phyloP scores from a whole-genome alignment of 2,329 filamentous ascomycete genomes.

The Aspergillus carbonarius region DNA sequence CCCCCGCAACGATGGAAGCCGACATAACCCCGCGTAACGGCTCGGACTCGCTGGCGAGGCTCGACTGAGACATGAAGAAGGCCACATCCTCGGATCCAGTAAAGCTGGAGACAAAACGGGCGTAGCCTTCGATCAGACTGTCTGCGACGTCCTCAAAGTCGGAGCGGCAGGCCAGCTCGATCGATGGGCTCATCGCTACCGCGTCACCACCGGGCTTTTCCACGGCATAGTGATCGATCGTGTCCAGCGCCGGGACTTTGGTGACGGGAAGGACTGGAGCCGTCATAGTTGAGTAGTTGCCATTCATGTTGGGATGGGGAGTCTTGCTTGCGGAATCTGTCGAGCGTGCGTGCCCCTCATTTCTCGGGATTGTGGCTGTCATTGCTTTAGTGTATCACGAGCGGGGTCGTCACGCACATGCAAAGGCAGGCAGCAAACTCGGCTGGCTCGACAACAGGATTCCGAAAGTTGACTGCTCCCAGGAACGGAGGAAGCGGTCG shows the following conservation, averaged over 20 bases:
- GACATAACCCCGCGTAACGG: slow-evolving; percentile 9
- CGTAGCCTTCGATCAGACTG: slow-evolving; percentile 24
- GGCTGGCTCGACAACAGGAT: slow-evolving; percentile 12
- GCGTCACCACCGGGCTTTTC: slow-evolving; percentile 3
- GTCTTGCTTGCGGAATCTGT: neutral
- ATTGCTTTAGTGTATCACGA: slow-evolving; percentile 18
- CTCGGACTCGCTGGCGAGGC: slow-evolving; percentile 6
- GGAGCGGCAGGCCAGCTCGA: slow-evolving; percentile 12
- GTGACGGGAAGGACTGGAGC: slow-evolving; percentile 21
- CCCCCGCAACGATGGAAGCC: slow-evolving; percentile 12
- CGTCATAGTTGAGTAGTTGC: neutral
- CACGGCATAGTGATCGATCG: slow-evolving; percentile 24
- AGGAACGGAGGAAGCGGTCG: neutral
- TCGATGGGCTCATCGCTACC: slow-evolving; percentile 10
- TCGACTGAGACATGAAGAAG: slow-evolving; percentile 16
- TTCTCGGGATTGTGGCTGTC: slow-evolving; percentile 12
- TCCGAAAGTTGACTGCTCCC: slow-evolving; percentile 2
- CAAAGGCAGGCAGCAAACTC: slow-evolving; percentile 12
- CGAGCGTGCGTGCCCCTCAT: slow-evolving; percentile 14
- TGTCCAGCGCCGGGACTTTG: slow-evolving; percentile 28
- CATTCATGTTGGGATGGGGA: neutral
- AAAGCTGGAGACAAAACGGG: slow-evolving; percentile 24
- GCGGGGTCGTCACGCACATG: slow-evolving; percentile 16
- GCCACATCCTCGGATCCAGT: slow-evolving; percentile 29
- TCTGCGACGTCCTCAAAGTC: slow-evolving; percentile 12